Evolutionary conservation across 176 grass and related monocot genomes (phyloP).

Genomic region (Cenchrus americanus): DNA sequence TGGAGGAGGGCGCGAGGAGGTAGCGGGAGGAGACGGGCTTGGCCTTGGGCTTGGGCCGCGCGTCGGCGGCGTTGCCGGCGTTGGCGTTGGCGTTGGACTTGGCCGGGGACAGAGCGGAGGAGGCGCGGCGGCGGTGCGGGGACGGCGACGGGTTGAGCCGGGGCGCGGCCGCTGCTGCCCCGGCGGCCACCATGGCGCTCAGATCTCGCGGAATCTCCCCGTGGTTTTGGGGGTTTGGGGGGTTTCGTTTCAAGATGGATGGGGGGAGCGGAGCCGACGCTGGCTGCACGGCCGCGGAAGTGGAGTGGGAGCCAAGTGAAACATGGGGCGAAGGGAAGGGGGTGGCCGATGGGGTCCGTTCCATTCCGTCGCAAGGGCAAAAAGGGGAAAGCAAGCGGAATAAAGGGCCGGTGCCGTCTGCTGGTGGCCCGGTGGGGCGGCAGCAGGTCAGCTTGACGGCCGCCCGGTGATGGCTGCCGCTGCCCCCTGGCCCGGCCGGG

Average conservation of each 20-base stretch:
- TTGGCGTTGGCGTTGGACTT: conserved; percentile 52
- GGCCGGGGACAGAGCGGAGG: conserved; percentile 59
- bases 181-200: conserved; percentile 66
- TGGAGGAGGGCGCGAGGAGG: conserved; percentile 54
- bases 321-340: conserved; percentile 2
- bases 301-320: conserved; percentile 36
- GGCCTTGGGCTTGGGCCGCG: conserved; percentile 40
- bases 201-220: conserved; percentile 58
- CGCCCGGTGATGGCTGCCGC: conserved; percentile 20
- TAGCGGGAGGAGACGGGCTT: conserved; percentile 62
- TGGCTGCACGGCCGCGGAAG: conserved; percentile 11
- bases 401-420: conserved; percentile 31
- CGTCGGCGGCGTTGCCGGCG: conserved; percentile 28
- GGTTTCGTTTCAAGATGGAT: conserved; percentile 43
- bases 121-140: conserved; percentile 55
- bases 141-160: conserved; percentile 56
- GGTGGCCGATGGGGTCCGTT: neutral
- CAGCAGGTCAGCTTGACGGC: neutral
- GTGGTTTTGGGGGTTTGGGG: conserved; percentile 33
- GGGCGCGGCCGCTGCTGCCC: conserved; percentile 54
- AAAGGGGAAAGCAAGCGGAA: conserved; percentile 55
- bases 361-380: conserved; percentile 32
- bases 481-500: neutral
- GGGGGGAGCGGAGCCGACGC: conserved; percentile 2
- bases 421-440: conserved; percentile 9